Conservation (phyloP, 441 rosid species). For the Populus hybrid region DNA sequence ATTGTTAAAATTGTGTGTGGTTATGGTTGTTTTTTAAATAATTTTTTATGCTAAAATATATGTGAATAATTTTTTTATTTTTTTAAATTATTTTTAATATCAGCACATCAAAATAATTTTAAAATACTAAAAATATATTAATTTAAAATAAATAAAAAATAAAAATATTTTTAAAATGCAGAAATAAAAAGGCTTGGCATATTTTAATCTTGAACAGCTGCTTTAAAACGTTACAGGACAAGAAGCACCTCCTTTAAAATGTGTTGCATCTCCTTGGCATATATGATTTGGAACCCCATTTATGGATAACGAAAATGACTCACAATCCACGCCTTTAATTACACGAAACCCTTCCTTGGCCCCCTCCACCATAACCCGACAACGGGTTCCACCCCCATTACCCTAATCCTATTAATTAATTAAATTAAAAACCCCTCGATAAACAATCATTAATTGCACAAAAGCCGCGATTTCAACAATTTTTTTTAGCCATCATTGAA, state of each 20-base stretch:
- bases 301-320: conserved; percentile 39
- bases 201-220: not conserved
- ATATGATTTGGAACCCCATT: not conserved
- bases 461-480: not conserved
- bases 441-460: not conserved
- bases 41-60: no score
- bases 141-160: no score
- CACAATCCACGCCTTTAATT: conserved; percentile 7
- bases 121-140: no score
- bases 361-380: not conserved
- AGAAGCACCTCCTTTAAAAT: not conserved
- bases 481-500: not conserved
- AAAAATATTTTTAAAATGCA: no score
- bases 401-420: not conserved
- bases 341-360: not conserved
- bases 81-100: no score
- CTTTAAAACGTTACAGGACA: not conserved
- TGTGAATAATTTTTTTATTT: no score
- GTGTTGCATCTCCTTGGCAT: conserved; percentile 7
- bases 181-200: no score
- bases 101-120: no score
- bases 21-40: no score
- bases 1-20: no score
- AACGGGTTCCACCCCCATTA: not conserved
- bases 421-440: no score